These are phyloP conservation scores for Jimgerdemannia lactiflua DNA, from an alignment of 192 early-diverging fungal species.

Conservation along the genomic window DNA sequence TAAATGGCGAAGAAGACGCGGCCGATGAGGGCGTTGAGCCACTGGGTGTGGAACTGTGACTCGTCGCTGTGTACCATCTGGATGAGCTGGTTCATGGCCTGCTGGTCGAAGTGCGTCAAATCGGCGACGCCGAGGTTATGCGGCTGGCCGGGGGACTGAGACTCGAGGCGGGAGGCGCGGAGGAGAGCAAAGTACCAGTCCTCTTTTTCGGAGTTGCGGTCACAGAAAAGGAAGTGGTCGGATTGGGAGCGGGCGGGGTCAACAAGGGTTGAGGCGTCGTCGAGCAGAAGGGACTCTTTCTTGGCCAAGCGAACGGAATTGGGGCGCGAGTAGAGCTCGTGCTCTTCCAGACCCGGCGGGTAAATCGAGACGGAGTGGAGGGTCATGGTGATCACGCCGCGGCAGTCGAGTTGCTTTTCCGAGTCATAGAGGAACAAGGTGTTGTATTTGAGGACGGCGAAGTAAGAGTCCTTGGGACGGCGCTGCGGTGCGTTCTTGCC, in stretches of 20 bases:
- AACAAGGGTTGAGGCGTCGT: constrained; percentile 11
- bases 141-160: constrained; percentile 9
- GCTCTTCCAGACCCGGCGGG: constrained; percentile 51
- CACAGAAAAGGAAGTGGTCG: constrained; percentile 53
- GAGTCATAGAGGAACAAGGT: constrained; percentile 84
- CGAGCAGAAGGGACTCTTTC: constrained; percentile 15
- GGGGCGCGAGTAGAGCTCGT: constrained; percentile 60
- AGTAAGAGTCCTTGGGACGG: constrained; percentile 52
- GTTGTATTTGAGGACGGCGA: constrained; percentile 72
- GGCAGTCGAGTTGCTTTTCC: constrained; percentile 72
- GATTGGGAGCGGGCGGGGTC: constrained; percentile 5
- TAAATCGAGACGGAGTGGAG: constrained; percentile 60
- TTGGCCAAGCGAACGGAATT: constrained; percentile 49
- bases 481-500: constrained; percentile 28
- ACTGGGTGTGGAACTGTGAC: constrained; percentile 54
- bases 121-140: constrained; percentile 17
- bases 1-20: constrained; percentile 77
- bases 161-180: constrained; percentile 57
- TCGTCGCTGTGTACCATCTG: constrained; percentile 56
- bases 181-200: constrained; percentile 86
- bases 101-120: constrained; percentile 43
- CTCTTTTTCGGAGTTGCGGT: constrained; percentile 74
- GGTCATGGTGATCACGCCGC: constrained; percentile 71
- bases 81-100: constrained; percentile 41
- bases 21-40: constrained; percentile 88